A percentile compares a stretch with the other conserved stretches of the same genome.
Evolutionary conservation across 73 alveolate species (phyloP).

Genomic region (Tetrahymena elliotti): DNA sequence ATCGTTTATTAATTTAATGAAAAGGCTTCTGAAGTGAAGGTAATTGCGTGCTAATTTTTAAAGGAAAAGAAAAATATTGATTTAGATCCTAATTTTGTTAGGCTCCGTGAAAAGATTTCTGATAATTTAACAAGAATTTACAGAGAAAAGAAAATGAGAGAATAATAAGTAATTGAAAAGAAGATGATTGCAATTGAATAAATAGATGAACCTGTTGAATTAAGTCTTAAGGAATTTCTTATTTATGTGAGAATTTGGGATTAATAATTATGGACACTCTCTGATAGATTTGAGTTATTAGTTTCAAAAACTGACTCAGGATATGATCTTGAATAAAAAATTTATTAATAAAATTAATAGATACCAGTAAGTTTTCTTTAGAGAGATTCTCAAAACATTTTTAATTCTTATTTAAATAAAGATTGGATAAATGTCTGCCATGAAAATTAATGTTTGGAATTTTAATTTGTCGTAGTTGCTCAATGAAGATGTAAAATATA

Average conservation of each 20-base stretch:
- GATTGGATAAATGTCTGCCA: neutral
- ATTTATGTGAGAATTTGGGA: conserved; percentile 39
- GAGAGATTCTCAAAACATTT: neutral
- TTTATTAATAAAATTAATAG: neutral
- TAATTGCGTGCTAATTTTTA: neutral
- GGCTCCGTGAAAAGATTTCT: conserved; percentile 22
- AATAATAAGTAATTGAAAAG: conserved; percentile 23
- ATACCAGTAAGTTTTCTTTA: neutral
- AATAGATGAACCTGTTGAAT: conserved; percentile 3
- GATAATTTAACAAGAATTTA: conserved; percentile 25
- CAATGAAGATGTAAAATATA: neutral
- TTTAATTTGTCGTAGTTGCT: neutral
- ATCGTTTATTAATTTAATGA: neutral
- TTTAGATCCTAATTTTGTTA: neutral
- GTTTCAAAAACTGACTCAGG: conserved; percentile 15
- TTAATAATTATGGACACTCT: conserved; percentile 7
- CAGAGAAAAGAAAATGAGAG: conserved; percentile 29
- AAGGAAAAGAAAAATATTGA: conserved; percentile 11
- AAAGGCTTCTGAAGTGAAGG: neutral
- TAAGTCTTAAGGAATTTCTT: conserved; percentile 15
- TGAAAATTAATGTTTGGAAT: neutral
- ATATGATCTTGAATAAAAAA: conserved; percentile 1
- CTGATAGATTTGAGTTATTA: conserved; percentile 26
- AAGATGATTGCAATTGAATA: conserved; percentile 36
- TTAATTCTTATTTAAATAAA: neutral